These are phyloP conservation scores for Penicillium sp. DNA, from an alignment of 2,329 filamentous ascomycete genomes.

Conservation along the genomic window DNA sequence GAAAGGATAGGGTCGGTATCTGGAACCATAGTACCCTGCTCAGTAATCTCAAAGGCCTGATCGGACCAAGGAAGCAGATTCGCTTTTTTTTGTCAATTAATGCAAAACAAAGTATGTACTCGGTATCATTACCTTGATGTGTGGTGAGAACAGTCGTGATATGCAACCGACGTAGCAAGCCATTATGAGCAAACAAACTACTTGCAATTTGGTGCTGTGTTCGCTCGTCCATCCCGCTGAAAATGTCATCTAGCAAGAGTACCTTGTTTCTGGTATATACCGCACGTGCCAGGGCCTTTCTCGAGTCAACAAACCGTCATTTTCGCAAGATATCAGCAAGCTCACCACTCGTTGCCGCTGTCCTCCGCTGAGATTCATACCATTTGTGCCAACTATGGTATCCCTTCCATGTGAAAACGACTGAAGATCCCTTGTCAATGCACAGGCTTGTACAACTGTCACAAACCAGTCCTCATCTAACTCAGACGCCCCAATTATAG, in stretches of 20 bases:
- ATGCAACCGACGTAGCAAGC: constrained; percentile 30
- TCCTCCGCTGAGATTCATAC: neutral
- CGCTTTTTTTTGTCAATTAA: too few species aligned
- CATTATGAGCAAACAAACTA: constrained; percentile 43
- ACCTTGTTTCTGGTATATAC: constrained; percentile 33
- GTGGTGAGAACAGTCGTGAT: too few species aligned
- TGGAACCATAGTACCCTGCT: too few species aligned
- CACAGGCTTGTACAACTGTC: neutral
- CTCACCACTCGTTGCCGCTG: neutral
- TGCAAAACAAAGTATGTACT: too few species aligned
- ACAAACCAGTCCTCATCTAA: neutral
- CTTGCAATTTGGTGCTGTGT: constrained; percentile 50
- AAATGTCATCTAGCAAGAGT: constrained; percentile 49
- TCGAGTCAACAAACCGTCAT: too few species aligned
- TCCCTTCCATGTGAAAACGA: too few species aligned
- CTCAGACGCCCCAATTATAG: too few species aligned
- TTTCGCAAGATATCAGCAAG: too few species aligned
- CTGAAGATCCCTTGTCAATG: neutral
- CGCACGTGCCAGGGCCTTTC: neutral
- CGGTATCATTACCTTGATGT: too few species aligned
- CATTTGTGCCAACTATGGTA: neutral
- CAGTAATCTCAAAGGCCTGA: too few species aligned
- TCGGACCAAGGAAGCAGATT: too few species aligned
- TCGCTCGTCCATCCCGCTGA: constrained; percentile 49
- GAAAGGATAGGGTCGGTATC: too few species aligned